Conservation (phyloP, 352 stramenopile species). For the Vaucheria bursata region DNA sequence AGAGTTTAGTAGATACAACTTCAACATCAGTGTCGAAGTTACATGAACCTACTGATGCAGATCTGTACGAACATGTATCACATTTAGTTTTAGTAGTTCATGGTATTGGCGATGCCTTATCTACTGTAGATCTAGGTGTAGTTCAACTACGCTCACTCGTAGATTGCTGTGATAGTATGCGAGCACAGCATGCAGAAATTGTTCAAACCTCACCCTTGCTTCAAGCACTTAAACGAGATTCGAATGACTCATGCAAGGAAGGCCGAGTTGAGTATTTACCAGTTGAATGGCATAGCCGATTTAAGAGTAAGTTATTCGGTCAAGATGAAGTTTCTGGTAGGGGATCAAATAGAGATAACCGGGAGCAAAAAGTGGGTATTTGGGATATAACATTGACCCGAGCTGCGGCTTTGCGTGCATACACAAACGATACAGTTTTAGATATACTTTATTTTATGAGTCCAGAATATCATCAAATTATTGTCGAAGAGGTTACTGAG, state of each 20-base stretch:
- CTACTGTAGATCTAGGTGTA: constrained; percentile 48
- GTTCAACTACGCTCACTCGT: constrained; percentile 41
- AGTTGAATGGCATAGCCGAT: constrained; percentile 45
- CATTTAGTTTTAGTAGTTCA: constrained; percentile 79
- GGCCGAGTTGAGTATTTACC: constrained; percentile 43
- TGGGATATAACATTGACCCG: constrained; percentile 48
- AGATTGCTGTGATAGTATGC: constrained; percentile 45
- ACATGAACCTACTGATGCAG: constrained; percentile 18
- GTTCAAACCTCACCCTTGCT: not conserved
- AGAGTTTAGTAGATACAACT: no score
- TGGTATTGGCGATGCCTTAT: constrained; percentile 66
- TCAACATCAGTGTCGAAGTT: no score
- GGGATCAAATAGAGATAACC: not conserved
- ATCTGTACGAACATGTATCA: constrained; percentile 27
- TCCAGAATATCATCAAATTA: constrained; percentile 69
- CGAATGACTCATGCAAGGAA: not conserved
- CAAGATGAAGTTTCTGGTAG: not conserved
- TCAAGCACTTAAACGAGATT: not conserved
- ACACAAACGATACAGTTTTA: constrained; percentile 74
- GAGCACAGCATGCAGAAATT: constrained; percentile 36
- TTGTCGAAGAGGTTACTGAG: constrained; percentile 68
- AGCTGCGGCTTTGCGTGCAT: constrained; percentile 72
- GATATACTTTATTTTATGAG: constrained; percentile 81
- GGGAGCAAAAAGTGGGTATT: constrained; percentile 17
- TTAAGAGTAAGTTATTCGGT: constrained; percentile 31